These are phyloP conservation scores for Lactifluus volemus DNA, from an alignment of 768 basidiomycete species.

Conservation along the genomic window DNA sequence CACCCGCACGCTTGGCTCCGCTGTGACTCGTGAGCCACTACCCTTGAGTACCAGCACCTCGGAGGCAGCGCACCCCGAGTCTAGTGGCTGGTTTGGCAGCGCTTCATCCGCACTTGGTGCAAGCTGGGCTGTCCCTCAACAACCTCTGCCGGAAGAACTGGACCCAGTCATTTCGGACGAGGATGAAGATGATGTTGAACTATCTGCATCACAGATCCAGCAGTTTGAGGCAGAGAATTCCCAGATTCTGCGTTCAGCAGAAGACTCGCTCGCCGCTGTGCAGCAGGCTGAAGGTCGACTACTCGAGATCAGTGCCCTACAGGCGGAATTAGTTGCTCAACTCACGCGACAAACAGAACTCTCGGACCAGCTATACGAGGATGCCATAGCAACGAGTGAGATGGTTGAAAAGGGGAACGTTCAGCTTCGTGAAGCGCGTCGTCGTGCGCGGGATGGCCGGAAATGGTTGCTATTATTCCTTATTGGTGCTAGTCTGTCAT, in stretches of 20 bases:
- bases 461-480: conserved; percentile 89
- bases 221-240: conserved; percentile 93
- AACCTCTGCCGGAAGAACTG: conserved; percentile 27
- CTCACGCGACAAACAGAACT: conserved; percentile 85
- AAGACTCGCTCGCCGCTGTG: conserved; percentile 81
- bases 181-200: conserved; percentile 64
- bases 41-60: conserved; percentile 31
- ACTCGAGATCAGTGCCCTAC: conserved; percentile 87
- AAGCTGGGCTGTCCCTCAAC: conserved; percentile 36
- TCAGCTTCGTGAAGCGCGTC: conserved; percentile 83
- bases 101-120: conserved; percentile 35
- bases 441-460: conserved; percentile 79
- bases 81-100: conserved; percentile 42
- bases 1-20: conserved; percentile 72
- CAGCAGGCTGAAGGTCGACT: conserved; percentile 87
- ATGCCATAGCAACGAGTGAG: conserved; percentile 80
- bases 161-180: conserved; percentile 49
- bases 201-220: conserved; percentile 81
- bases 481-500: conserved; percentile 80
- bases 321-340: conserved; percentile 85
- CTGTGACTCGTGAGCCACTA: conserved; percentile 57
- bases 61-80: conserved; percentile 41
- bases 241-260: conserved; percentile 71
- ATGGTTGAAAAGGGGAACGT: conserved; percentile 85
- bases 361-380: conserved; percentile 90